phyloP scores from a whole-genome alignment of 768 basidiomycete species.

The Antrodiella citrinella region DNA sequence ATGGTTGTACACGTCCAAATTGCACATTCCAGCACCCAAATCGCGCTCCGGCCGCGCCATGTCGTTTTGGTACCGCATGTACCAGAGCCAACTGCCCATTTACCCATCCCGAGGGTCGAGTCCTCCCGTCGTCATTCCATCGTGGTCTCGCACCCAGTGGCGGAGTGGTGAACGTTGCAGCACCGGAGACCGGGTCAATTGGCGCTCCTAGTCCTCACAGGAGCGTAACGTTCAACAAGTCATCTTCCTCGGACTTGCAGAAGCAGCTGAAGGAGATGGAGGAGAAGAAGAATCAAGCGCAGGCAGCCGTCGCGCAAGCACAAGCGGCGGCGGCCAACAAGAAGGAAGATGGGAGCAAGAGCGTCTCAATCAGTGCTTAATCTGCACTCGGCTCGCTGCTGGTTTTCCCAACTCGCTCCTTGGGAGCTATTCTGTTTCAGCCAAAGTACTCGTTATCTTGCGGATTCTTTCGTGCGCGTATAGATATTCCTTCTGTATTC shows the following conservation, averaged over 20 bases:
- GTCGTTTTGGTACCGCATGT: slow-evolving; percentile 78
- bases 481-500: not conserved
- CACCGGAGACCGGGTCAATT: slow-evolving; percentile 62
- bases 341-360: slow-evolving; percentile 45
- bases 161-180: slow-evolving; percentile 52
- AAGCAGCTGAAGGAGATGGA: slow-evolving; percentile 57
- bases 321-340: slow-evolving; percentile 53
- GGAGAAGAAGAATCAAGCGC: slow-evolving; percentile 52
- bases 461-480: not conserved
- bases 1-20: slow-evolving; percentile 74
- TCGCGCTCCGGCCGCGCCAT: slow-evolving; percentile 30
- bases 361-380: slow-evolving; percentile 31
- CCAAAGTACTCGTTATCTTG: not conserved
- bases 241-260: slow-evolving; percentile 28
- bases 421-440: not conserved
- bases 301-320: slow-evolving; percentile 60
- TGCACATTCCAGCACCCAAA: slow-evolving; percentile 57
- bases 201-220: slow-evolving; percentile 55
- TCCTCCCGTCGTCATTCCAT: slow-evolving; percentile 73
- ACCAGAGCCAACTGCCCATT: slow-evolving; percentile 66
- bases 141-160: slow-evolving; percentile 58
- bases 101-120: slow-evolving; percentile 84
- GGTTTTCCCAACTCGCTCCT: not conserved
- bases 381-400: not conserved
- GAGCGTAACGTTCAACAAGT: slow-evolving; percentile 64